Evolutionary conservation across 2,329 filamentous ascomycete genomes (phyloP).

Genomic region (Neonectria coccinea): DNA sequence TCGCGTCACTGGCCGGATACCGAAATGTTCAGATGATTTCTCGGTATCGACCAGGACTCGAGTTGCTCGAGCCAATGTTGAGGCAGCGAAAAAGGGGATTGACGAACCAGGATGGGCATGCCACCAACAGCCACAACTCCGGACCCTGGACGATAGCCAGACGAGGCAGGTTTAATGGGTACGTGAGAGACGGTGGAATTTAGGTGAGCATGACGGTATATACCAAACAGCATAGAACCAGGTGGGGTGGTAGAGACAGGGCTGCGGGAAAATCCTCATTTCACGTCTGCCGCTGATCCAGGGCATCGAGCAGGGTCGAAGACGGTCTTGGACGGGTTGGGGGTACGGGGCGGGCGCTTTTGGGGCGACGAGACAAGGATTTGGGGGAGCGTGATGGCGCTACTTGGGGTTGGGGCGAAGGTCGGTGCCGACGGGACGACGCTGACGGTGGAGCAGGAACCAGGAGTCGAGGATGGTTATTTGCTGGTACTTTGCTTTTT

Average conservation of each 20-base stretch:
- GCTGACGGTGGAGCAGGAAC: constrained; percentile 9
- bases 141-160: constrained; percentile 27
- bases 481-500: constrained; percentile 17
- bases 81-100: constrained; percentile 27
- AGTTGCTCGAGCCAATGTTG: constrained; percentile 11
- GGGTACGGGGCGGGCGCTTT: background rate
- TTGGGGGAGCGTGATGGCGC: constrained; percentile 18
- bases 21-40: constrained; percentile 10
- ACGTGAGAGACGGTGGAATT: constrained; percentile 23
- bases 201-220: constrained; percentile 22
- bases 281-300: constrained; percentile 32
- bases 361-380: constrained; percentile 18
- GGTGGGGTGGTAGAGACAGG: constrained; percentile 17
- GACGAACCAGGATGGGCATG: constrained; percentile 24
- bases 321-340: background rate
- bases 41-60: constrained; percentile 18
- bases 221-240: constrained; percentile 26
- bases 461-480: constrained; percentile 11
- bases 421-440: constrained; percentile 8
- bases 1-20: constrained; percentile 11
- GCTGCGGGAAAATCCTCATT: constrained; percentile 43
- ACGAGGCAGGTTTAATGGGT: constrained; percentile 34
- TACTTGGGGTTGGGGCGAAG: constrained; percentile 19
- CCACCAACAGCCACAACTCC: constrained; percentile 33
- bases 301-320: constrained; percentile 9